Conservation (phyloP, 2,329 filamentous ascomycete genomes). For the Macrophomina tecta region DNA sequence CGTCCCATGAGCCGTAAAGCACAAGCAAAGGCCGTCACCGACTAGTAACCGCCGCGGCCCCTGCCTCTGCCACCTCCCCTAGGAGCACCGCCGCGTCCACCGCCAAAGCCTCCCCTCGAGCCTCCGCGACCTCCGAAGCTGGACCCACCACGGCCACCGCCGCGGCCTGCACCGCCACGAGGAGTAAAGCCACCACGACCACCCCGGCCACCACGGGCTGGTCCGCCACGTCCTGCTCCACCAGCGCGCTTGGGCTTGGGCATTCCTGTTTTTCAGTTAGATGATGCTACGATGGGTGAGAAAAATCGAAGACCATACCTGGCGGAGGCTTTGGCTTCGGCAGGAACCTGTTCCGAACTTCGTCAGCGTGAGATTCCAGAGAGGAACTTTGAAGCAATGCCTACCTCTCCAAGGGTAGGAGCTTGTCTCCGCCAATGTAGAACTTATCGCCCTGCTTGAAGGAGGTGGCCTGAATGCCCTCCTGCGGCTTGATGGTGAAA, state of each 20-base stretch:
- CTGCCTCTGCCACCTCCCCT: slow-evolving; percentile 33
- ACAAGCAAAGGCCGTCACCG: slow-evolving; percentile 34
- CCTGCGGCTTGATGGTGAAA: slow-evolving; percentile 97
- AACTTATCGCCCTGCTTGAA: slow-evolving; percentile 98
- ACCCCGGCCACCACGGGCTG: slow-evolving; percentile 46
- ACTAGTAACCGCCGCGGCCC: slow-evolving; percentile 33
- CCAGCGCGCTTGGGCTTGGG: slow-evolving; percentile 73
- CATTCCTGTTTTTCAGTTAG: slow-evolving; percentile 58
- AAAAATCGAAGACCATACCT: slow-evolving; percentile 44
- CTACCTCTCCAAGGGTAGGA: slow-evolving; percentile 86
- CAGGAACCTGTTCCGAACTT: slow-evolving; percentile 69
- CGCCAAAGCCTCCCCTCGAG: slow-evolving; percentile 50
- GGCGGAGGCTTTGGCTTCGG: slow-evolving; percentile 84
- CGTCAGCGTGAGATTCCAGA: slow-evolving; percentile 32
- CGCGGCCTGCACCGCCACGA: slow-evolving; percentile 52
- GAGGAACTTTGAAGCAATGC: slow-evolving; percentile 11
- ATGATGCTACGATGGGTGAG: slow-evolving; percentile 15
- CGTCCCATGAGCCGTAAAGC: slow-evolving; percentile 31
- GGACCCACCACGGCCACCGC: slow-evolving; percentile 43
- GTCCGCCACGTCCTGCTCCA: slow-evolving; percentile 59
- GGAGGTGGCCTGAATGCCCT: slow-evolving; percentile 91
- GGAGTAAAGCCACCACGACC: slow-evolving; percentile 59
- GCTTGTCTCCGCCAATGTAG: slow-evolving; percentile 93
- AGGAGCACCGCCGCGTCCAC: slow-evolving; percentile 35
- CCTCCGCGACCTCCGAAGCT: slow-evolving; percentile 57